Base-by-base conservation (phyloP, 2,329 filamentous ascomycete genomes). In the Hypoxylon sp. region DNA sequence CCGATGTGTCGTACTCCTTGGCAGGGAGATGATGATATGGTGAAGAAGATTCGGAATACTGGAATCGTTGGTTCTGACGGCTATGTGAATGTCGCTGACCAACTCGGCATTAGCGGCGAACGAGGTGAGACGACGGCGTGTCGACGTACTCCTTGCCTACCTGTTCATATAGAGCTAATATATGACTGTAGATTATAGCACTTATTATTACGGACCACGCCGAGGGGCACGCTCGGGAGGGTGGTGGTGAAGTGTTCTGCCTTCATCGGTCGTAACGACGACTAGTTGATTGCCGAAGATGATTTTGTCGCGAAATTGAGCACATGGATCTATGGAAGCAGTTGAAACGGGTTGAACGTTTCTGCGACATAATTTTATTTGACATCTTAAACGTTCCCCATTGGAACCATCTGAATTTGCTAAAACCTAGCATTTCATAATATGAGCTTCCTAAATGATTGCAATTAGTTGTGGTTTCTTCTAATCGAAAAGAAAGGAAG, bases 1-100 rank as follows among this genome's bases (percentile, higher is more conserved):
- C 89, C 89, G 0, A 87, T 88, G 73, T 91, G 89, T 66, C 85
- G 88, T 11, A 86, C 85, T 11, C 74, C 76, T 0, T 91, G 89
- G 89, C 80, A 85, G 70, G 82, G 80, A 0, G 84, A 85, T 19
- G 78, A 82, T 19, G 78, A 80, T 2, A 74, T 80, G 67, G 77
- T 85, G 6, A 81, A 81, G 37, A 81, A 79, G 35, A 82, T 87
- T 24, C 80, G 79, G 52, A 84, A 81, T 68, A 79, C 77, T 0
- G 81, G 83, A 2, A 74, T 74, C 4, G 67, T 79, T 0, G 82
- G 81, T 24, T 74, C 74, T 0, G 87, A 90, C 37, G 89, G 89
- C 0, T 91, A 91, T 71, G 80, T 90, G 51, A 91, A 91, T 74
- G 84, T 91, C 2, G 88, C 87, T 1, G 78, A 82, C 19, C 85